Percentiles rank a stretch among this genome's conserved stretches.
Evolutionary conservation across 1,284 basidiomycete species (phyloP).

Genomic region (Austropuccinia psidii): DNA sequence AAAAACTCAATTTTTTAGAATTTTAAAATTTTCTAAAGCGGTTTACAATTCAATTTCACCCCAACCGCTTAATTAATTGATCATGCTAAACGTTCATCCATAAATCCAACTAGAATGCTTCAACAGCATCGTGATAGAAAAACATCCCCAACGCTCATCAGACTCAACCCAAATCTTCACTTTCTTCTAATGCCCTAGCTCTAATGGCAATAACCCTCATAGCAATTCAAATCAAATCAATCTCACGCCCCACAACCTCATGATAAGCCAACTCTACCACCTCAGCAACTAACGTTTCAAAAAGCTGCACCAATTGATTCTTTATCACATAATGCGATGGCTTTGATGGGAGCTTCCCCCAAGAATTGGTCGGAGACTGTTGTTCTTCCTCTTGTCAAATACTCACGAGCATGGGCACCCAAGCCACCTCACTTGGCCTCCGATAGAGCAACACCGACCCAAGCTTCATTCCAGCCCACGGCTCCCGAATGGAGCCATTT

Average conservation of each 20-base stretch:
- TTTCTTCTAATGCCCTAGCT: not conserved
- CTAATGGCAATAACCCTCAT: conserved; percentile 15
- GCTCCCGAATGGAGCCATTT: conserved; percentile 18
- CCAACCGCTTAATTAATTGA: too few relatives aligned
- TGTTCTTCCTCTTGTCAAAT: not conserved
- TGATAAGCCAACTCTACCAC: conserved; percentile 35
- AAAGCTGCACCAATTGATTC: conserved; percentile 37
- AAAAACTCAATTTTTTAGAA: too few relatives aligned
- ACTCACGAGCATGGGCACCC: not conserved
- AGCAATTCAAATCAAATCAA: conserved; percentile 7
- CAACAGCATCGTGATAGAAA: conserved; percentile 84
- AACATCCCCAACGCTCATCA: conserved; percentile 8
- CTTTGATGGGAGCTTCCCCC: too few relatives aligned
- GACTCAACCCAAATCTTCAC: not conserved
- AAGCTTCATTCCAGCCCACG: not conserved
- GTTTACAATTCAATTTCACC: too few relatives aligned
- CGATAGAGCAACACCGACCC: not conserved
- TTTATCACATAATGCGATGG: conserved; percentile 29
- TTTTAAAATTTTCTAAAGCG: too few relatives aligned
- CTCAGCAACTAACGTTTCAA: conserved; percentile 34
- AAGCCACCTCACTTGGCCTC: too few relatives aligned
- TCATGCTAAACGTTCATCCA: too few relatives aligned
- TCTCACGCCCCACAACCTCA: conserved; percentile 16
- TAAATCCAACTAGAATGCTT: conserved; percentile 99
- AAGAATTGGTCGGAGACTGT: conserved; percentile 18